A percentile compares a stretch with the other conserved stretches of the same genome.
phyloP scores from a whole-genome alignment of 1,284 basidiomycete genomes.

The Erythrobasidium hasegawianum region DNA sequence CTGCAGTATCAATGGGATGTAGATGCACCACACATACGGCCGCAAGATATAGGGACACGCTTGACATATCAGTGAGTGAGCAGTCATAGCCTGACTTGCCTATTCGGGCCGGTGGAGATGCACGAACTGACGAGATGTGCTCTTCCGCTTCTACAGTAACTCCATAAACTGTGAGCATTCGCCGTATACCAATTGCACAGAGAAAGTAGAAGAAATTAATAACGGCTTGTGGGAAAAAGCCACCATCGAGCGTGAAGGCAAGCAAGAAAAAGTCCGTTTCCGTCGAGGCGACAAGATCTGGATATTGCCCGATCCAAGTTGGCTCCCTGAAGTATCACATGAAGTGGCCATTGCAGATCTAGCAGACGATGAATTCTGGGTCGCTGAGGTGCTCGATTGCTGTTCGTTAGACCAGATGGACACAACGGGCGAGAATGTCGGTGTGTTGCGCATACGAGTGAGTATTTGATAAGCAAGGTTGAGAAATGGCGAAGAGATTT shows the following conservation, averaged over 20 bases:
- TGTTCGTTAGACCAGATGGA: conserved; percentile 13
- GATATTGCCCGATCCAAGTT: conserved; percentile 27
- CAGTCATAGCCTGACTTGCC: not conserved
- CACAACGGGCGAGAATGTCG: not conserved
- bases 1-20: conserved; percentile 26
- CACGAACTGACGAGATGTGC: too few relatives aligned
- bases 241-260: conserved; percentile 29
- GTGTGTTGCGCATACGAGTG: conserved; percentile 15
- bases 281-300: conserved; percentile 32
- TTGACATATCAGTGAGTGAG: not conserved
- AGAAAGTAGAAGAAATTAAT: not conserved
- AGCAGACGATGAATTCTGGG: conserved; percentile 29
- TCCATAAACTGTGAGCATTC: conserved; percentile 1
- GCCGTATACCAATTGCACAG: not conserved
- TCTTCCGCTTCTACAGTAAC: not conserved
- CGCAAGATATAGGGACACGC: conserved; percentile 15
- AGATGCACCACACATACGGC: conserved; percentile 17
- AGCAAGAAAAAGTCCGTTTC: conserved; percentile 25
- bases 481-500: not conserved
- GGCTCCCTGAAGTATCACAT: conserved; percentile 18
- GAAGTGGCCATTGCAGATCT: conserved; percentile 26
- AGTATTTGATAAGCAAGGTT: not conserved
- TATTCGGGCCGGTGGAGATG: too few relatives aligned
- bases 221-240: not conserved
- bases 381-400: conserved; percentile 28